phyloP scores from a whole-genome alignment of 2,329 filamentous ascomycete species.

The Pseudogymnoascus verrucosus region DNA sequence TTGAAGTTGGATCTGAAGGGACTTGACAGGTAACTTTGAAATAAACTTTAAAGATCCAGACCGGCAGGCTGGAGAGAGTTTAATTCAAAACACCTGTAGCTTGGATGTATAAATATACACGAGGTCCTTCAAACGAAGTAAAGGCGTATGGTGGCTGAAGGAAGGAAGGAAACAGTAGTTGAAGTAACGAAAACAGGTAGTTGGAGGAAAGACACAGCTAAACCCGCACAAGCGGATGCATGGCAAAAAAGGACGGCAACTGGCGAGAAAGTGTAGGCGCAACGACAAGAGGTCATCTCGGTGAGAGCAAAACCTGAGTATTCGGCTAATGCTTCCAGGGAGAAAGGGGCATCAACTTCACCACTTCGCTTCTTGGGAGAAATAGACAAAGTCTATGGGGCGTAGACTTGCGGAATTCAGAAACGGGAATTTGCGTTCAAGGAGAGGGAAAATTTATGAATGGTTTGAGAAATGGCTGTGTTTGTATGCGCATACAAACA shows the following conservation, averaged over 20 bases:
- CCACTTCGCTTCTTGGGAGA: neutral
- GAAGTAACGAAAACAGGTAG: neutral
- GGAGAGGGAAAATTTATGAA: too few species aligned
- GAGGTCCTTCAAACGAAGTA: neutral
- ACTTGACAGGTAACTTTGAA: too few species aligned
- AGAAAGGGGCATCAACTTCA: neutral
- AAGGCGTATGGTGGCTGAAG: neutral
- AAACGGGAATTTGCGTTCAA: neutral
- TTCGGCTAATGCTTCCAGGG: neutral
- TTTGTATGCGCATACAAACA: neutral
- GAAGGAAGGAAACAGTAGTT: neutral
- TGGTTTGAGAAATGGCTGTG: neutral
- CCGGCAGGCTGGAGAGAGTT: too few species aligned
- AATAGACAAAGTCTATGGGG: neutral
- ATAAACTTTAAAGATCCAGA: too few species aligned
- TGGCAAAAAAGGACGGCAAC: neutral
- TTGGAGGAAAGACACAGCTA: neutral
- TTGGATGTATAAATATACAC: neutral
- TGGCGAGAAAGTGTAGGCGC: neutral
- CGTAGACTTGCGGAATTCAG: neutral
- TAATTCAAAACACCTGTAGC: neutral
- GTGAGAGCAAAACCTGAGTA: neutral
- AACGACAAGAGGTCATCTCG: neutral
- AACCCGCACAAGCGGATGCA: neutral
- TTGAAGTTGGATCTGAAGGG: too few species aligned